Evolutionary conservation across 2,329 filamentous ascomycete species (phyloP), one percentile per base, ranked within the genome.

Genomic region (Cryphonectria radicalis): DNA sequence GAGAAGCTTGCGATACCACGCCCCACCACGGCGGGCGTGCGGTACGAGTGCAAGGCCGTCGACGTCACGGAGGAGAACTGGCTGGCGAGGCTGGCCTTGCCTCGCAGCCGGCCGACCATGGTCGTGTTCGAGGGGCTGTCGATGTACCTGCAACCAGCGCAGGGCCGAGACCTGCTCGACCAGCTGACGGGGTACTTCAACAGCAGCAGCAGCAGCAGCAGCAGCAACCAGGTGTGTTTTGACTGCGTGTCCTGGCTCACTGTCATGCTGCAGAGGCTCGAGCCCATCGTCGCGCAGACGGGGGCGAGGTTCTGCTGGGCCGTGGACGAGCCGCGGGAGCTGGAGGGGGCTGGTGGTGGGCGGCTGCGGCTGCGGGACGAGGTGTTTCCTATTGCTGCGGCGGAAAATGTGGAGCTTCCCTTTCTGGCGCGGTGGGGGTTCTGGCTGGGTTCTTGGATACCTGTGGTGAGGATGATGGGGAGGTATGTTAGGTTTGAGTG

Each of bases 101-200:
- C 68, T 0, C 68, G 67, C 43, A 40, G 67, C 57, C 25, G 63
- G 35, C 63, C 19, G n/a, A 71, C 70, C 7, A 43, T 71, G 22
- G 71, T 74, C 19, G 66, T 74, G 7, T 71, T 74, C 19, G 73
- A 74, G 59, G 73, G 73, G 6, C 42, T 74, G n/a, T 35, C 71
- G 14, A 71, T 70, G 71, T 74, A 74, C 25, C 59, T 74, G 62
- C n/a, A 71, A 60, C 63, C 72, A 19, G 64, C 55, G 0, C 59
- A 72, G 35, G 70, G 69, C 3, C 67, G 67, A 3, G 19, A 3
- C 3, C 59, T 73, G 13, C 50, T 73, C n/a, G 66, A 69, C 35
- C 37, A 55, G 10, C 11, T 73, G 72, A 72, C 70, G 32, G 13
- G 22, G 5, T 70, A 72, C 35, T 72, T 72, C 22, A 25, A 7